Base-by-base conservation (phyloP, 1,284 basidiomycete species). In the Ceratobasidium sp. region DNA sequence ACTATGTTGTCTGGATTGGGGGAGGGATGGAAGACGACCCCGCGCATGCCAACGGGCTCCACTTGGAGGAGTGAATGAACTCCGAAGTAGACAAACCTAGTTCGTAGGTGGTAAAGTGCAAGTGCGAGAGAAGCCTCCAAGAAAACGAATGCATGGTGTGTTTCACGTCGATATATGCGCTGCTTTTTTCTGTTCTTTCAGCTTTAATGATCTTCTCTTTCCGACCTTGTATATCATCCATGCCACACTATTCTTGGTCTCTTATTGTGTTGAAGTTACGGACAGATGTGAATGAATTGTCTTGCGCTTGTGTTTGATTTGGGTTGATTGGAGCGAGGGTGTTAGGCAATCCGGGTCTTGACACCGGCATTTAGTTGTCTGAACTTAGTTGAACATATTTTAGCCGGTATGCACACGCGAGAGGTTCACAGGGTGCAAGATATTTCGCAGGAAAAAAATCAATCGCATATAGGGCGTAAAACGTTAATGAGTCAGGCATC, bases 1-100 rank as follows among this genome's bases (percentile, higher is more conserved):
- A 35, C 52, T 67, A 67, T 38, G 50, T 67, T 26, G 64, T 67
- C 41, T 67, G 64, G 64, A 67, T 67, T 46, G 64, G 64, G 21
- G 64, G 64, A 44, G 64, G 64, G 8, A 67, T 67, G 64, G 64
- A 50, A 38, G 64, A 67, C 26, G 64, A 67, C 30, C 64, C 64
- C 5, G 64, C 64, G 46, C 64, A 67, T 38, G 43, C 64, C 26
- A 44, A 55, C 30, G 64, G 52, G 8, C 26, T 41, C 30, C 64
- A 55, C 0, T 35, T 46, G 38, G 64, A 67, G 28, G 64, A 55
- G 26, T 67, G 38, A 54, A 41, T 28, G 14, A 21, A 14, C n/a
- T 13, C 23, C 9, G 30, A 28, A 38, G 11, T 14, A 38, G 8
- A 41, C 35, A 23, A 41, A 58, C 14, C n/a, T n/a, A n/a, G n/a